These are phyloP conservation scores for Globisporangium okanoganense DNA, from an alignment of 352 stramenopile species.

Conservation along the genomic window DNA sequence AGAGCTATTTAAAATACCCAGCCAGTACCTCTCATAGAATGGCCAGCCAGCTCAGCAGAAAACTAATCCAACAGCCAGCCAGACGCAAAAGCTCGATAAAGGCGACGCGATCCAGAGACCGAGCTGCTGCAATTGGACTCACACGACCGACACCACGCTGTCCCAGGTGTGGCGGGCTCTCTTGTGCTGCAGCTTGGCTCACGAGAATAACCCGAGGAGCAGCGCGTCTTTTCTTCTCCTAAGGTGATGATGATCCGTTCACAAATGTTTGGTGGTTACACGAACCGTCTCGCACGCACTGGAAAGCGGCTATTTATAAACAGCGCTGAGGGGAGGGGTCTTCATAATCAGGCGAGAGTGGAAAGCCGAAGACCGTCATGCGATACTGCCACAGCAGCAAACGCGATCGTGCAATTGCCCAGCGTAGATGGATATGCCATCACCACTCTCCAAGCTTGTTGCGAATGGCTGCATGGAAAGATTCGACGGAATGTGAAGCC, in stretches of 20 bases:
- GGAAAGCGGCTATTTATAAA: no score
- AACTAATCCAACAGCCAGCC: neutral
- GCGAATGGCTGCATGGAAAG: neutral
- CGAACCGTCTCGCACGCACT: no score
- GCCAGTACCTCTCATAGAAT: neutral
- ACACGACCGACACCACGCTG: neutral
- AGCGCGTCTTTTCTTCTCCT: neutral
- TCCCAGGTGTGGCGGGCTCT: neutral
- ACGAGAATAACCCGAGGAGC: neutral
- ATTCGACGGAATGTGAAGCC: neutral
- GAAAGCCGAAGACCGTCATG: neutral
- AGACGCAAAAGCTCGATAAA: constrained; percentile 7
- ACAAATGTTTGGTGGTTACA: no score
- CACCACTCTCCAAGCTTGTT: no score
- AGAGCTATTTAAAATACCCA: constrained; percentile 1
- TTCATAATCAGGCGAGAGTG: neutral
- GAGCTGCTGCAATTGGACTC: neutral
- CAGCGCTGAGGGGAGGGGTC: no score
- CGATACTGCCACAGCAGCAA: neutral
- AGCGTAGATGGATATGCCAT: neutral
- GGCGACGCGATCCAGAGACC: neutral
- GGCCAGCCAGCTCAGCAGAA: neutral
- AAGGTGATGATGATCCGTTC: neutral
- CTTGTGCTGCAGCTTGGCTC: neutral
- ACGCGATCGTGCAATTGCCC: neutral